Evolutionary conservation across 2,329 filamentous ascomycete species (phyloP), one percentile per base, ranked within the genome.

Genomic region (Penicillium corylophilum): DNA sequence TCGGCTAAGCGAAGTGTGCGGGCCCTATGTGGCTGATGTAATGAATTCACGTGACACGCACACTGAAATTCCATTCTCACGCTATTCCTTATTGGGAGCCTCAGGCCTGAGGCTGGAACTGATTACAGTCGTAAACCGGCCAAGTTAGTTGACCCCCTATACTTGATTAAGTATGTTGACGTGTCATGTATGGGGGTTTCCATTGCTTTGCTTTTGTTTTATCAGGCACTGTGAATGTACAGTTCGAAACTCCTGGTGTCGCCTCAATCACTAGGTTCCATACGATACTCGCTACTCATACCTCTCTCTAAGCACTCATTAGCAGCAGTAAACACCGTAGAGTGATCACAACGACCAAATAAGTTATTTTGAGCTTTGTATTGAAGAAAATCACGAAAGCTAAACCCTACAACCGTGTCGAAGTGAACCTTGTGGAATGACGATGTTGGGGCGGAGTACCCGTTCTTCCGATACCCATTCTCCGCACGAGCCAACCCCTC

Each of bases 1-100:
- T 70, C 64, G 64, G 66, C 68, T 75, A 75, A 75, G 72, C 72
- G 72, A 75, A 70, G 43, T 48, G 58, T 60, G 54, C 57, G 63
- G 67, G 66, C 69, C 69, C 68, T 71, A 70, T 16, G 29, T 41
- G 13, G 50, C 63, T 71, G 68, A 71, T 54, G 60, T 70, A 69
- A 68, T 55, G 0, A 0, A 0, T 4, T 42, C 61, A 64, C 55
- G 60, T 63, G 56, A 62, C 51, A 48, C 56, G 54, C 55, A 56
- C 41, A 39, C 1, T 3, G 12, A 41, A 38, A 20, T 38, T 10
- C 16, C n/a, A 12, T 12, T 4, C 12, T 20, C 3, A 10, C 16
- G 16, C 33, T 36, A 20, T 20, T 9, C 33, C 35, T 2, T 12
- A 13, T 38, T 18, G n/a, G 16, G 35, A 13, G 35, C 35, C 35